Evolutionary conservation across 2,329 filamentous ascomycete genomes (phyloP).

Genomic region (Colletotrichum endophyticum): DNA sequence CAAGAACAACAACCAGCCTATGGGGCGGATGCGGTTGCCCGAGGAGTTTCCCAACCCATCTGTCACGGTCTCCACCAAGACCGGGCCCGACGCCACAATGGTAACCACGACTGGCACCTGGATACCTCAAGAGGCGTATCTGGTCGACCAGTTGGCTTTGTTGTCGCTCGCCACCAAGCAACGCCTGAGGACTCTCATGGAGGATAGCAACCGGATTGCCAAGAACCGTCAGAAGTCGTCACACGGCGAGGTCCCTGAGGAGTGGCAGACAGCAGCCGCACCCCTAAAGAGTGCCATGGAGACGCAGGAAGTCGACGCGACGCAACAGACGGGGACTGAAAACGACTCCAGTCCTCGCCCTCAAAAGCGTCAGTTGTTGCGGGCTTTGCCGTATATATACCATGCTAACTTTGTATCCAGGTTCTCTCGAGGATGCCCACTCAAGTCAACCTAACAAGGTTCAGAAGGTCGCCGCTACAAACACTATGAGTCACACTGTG

Average conservation of each 20-base stretch:
- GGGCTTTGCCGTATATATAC: background rate
- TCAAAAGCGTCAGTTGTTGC: slow-evolving; percentile 61
- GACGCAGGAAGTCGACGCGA: slow-evolving; percentile 19
- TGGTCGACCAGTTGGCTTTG: slow-evolving; percentile 84
- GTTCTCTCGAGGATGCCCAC: slow-evolving; percentile 34
- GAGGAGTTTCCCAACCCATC: slow-evolving; percentile 55
- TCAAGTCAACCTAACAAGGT: slow-evolving; percentile 48
- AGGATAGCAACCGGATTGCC: slow-evolving; percentile 76
- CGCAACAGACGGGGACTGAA: slow-evolving; percentile 36
- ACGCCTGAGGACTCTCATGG: slow-evolving; percentile 74
- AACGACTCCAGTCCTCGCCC: slow-evolving; percentile 59
- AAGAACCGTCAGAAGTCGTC: slow-evolving; percentile 77
- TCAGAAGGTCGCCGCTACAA: slow-evolving; percentile 53
- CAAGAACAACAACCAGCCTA: slow-evolving; percentile 48
- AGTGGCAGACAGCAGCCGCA: slow-evolving; percentile 75
- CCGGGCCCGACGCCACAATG: slow-evolving; percentile 66
- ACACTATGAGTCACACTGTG: slow-evolving; percentile 55
- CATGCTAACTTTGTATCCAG: slow-evolving; percentile 34
- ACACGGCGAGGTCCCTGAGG: slow-evolving; percentile 77
- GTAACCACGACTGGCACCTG: slow-evolving; percentile 71
- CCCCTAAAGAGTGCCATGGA: slow-evolving; percentile 43
- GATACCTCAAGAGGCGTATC: slow-evolving; percentile 74
- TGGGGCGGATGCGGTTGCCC: slow-evolving; percentile 55
- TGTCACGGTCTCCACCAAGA: slow-evolving; percentile 59
- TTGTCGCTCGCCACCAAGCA: slow-evolving; percentile 85